Percentiles rank a stretch among this genome's conserved stretches.
Conservation (phyloP, 2,329 filamentous ascomycete species). For the Xylariaceae sp. region DNA sequence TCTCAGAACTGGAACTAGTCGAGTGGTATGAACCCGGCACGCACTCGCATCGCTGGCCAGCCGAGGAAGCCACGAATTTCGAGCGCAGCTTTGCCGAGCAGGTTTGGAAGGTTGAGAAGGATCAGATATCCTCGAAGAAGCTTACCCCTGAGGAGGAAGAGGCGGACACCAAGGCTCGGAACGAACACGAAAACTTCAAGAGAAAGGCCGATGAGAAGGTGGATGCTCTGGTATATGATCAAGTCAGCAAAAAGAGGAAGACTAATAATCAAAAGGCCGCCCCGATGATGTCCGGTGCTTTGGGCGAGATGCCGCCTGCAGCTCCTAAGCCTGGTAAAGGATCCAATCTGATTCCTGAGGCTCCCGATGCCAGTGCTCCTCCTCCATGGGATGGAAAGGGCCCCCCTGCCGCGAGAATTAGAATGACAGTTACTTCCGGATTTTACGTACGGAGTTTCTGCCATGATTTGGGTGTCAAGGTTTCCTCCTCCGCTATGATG, state of each 20-base stretch:
- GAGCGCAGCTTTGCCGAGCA: slow-evolving; percentile 75
- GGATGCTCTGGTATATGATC: slow-evolving; percentile 51
- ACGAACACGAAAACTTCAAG: slow-evolving; percentile 53
- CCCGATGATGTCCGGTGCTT: slow-evolving; percentile 53
- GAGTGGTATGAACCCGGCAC: slow-evolving; percentile 81
- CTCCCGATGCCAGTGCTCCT: slow-evolving; percentile 43
- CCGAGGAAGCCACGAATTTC: slow-evolving; percentile 66
- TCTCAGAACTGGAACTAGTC: slow-evolving; percentile 69
- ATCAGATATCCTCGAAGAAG: slow-evolving; percentile 46
- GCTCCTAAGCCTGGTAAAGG: slow-evolving; percentile 40
- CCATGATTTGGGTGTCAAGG: slow-evolving; percentile 80
- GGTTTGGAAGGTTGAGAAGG: slow-evolving; percentile 57
- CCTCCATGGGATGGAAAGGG: slow-evolving; percentile 56
- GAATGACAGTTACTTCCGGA: slow-evolving; percentile 89
- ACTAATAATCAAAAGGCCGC: slow-evolving; percentile 31
- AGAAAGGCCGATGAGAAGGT: slow-evolving; percentile 53
- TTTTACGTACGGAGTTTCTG: slow-evolving; percentile 95
- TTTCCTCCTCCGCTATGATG: slow-evolving; percentile 82
- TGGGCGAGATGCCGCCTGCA: slow-evolving; percentile 46
- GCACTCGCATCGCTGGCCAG: slow-evolving; percentile 75
- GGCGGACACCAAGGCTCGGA: slow-evolving; percentile 50
- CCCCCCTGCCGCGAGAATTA: slow-evolving; percentile 73
- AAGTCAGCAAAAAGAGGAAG: slow-evolving; percentile 37
- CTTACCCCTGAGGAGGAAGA: slow-evolving; percentile 51
- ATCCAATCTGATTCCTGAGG: slow-evolving; percentile 49